These are phyloP conservation scores for Purshia tridentata DNA, from an alignment of 306 rosid species.

Conservation along the genomic window DNA sequence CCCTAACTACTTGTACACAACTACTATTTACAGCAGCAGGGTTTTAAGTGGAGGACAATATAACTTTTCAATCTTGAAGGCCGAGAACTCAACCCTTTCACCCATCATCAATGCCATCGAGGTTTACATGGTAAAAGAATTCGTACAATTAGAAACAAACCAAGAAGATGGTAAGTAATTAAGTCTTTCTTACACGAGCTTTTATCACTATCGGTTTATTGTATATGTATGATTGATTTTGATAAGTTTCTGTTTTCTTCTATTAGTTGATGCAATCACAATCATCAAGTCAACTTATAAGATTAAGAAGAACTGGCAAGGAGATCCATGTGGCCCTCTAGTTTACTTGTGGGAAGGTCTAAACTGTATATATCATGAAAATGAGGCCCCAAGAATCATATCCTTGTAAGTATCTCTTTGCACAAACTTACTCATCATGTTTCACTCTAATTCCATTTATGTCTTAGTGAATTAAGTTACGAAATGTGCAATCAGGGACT, in stretches of 20 bases:
- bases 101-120: constrained; percentile 54
- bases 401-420: constrained; percentile 39
- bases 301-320: constrained; percentile 52
- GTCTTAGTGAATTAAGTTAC: background rate
- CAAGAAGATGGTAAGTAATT: constrained; percentile 10
- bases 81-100: constrained; percentile 31
- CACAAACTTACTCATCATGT: background rate
- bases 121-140: constrained; percentile 12
- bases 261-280: constrained; percentile 44
- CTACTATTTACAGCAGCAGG: background rate
- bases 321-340: constrained; percentile 57
- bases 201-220: background rate
- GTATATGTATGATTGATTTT: background rate
- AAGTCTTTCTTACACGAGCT: background rate
- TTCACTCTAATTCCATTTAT: background rate
- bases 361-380: constrained; percentile 32
- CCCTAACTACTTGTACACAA: constrained; percentile 9
- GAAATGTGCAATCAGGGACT: constrained; percentile 26
- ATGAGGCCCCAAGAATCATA: constrained; percentile 40
- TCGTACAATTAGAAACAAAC: background rate
- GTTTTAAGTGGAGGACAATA: constrained; percentile 5
- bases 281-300: constrained; percentile 44
- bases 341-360: constrained; percentile 53
- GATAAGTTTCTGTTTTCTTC: background rate
- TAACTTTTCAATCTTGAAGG: constrained; percentile 13